A percentile compares a stretch with the other conserved stretches of the same genome.
phyloP scores from a whole-genome alignment of 805 yeast genomes.

The Kazachstania bromeliacearum region DNA sequence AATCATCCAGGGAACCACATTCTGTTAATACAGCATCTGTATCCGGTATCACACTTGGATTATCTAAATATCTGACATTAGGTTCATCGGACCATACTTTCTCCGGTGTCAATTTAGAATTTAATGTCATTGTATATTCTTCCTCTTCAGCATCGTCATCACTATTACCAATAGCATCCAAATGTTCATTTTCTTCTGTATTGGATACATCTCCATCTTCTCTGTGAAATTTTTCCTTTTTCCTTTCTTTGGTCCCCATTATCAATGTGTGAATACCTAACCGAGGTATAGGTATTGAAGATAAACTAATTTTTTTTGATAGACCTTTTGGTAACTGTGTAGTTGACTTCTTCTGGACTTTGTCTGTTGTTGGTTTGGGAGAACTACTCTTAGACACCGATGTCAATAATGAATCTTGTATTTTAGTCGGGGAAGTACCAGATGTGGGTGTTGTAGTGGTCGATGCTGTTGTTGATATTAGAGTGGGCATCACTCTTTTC shows the following conservation, averaged over 20 bases:
- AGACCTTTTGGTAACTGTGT: conserved; percentile 7
- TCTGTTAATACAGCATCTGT: conserved; percentile 27
- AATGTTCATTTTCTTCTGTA: conserved; percentile 7
- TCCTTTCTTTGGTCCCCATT: conserved; percentile 41
- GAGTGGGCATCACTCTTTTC: conserved; percentile 63
- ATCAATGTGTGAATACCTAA: conserved; percentile 58
- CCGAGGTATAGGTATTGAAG: conserved; percentile 47
- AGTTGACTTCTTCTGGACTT: not conserved
- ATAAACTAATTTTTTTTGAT: conserved; percentile 31
- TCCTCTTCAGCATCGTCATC: conserved; percentile 11
- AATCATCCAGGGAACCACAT: conserved; percentile 24
- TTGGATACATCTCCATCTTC: conserved; percentile 8
- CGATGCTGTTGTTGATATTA: conserved; percentile 37
- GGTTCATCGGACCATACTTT: conserved; percentile 27
- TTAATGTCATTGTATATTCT: conserved; percentile 26
- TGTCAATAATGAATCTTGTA: conserved; percentile 2
- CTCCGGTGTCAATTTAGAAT: conserved; percentile 19
- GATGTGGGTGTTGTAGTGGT: not conserved
- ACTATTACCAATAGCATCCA: conserved; percentile 13
- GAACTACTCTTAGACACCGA: not conserved
- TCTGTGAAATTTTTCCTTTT: conserved; percentile 22
- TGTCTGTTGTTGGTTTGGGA: not conserved
- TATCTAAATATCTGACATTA: conserved; percentile 20
- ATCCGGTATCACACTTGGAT: conserved; percentile 22
- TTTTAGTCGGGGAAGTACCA: conserved; percentile 6